Evolutionary conservation across 2,329 filamentous ascomycete species (phyloP).

Genomic region (Ramularia endophylla): DNA sequence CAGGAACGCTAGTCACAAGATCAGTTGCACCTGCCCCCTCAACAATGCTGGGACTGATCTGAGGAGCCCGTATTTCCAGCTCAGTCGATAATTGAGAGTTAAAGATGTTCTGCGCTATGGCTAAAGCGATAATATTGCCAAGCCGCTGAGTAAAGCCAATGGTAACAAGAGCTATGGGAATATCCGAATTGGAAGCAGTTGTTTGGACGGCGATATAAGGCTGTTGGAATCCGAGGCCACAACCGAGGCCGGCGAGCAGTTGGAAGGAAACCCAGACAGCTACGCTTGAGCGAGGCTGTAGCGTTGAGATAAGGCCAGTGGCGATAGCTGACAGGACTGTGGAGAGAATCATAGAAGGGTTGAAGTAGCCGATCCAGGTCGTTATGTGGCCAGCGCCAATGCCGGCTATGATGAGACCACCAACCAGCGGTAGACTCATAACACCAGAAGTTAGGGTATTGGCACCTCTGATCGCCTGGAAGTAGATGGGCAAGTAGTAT

Average conservation of each 20-base stretch:
- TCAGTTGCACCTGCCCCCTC: not conserved
- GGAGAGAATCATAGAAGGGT: conserved; percentile 10
- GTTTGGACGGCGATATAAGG: conserved; percentile 26
- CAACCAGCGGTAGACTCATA: conserved; percentile 23
- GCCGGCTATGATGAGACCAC: conserved; percentile 4
- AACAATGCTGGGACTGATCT: too few species aligned
- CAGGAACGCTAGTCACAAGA: not conserved
- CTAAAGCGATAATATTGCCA: too few species aligned
- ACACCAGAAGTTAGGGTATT: conserved; percentile 21
- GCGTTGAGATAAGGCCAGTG: conserved; percentile 16
- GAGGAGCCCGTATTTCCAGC: too few species aligned
- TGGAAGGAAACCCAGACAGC: conserved; percentile 31
- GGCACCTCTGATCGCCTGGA: conserved; percentile 44
- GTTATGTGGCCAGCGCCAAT: too few species aligned
- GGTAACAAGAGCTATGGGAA: conserved; percentile 23
- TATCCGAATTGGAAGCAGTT: conserved; percentile 26
- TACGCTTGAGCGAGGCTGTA: conserved; percentile 20
- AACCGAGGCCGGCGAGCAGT: conserved; percentile 26
- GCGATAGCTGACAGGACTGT: conserved; percentile 8
- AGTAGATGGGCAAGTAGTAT: conserved; percentile 35
- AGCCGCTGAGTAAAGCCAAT: not conserved
- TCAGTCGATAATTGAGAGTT: not conserved
- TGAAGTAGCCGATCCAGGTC: conserved; percentile 13
- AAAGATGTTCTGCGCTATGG: not conserved
- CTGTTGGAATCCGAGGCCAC: conserved; percentile 27